Conservation (phyloP, 2,329 filamentous ascomycete species). For the Nemania sp. region DNA sequence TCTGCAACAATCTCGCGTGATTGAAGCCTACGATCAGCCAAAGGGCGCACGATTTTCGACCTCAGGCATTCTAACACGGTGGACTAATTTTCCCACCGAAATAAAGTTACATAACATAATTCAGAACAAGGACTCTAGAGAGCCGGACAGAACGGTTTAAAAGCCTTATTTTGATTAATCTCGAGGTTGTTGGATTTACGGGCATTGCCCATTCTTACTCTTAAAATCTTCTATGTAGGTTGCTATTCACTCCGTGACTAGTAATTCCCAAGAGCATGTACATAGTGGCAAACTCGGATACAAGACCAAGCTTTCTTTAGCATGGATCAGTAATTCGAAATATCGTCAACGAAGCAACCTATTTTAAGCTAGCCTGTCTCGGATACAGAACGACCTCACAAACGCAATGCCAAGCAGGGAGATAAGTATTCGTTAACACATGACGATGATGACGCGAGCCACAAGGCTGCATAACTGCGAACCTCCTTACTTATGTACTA, state of each 20-base stretch:
- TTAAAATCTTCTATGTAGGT: not conserved
- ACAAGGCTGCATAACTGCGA: slow-evolving; percentile 37
- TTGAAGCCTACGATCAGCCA: not conserved
- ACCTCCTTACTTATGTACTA: slow-evolving; percentile 19
- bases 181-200: not conserved
- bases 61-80: not conserved
- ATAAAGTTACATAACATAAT: not conserved
- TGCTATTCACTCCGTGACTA: not conserved
- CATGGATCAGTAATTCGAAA: not conserved
- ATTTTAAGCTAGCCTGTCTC: slow-evolving; percentile 4
- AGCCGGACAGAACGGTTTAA: not conserved
- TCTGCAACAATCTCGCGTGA: slow-evolving; percentile 5
- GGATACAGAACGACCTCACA: not conserved
- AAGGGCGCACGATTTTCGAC: not conserved
- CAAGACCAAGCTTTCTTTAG: not conserved
- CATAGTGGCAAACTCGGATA: not conserved
- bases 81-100: not conserved
- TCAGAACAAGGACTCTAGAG: not conserved
- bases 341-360: not conserved
- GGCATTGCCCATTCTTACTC: not conserved
- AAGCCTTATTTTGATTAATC: not conserved
- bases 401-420: not conserved
- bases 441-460: slow-evolving; percentile 20
- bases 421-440: slow-evolving; percentile 7
- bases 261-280: not conserved